Base-by-base conservation (phyloP, 129 eudicot species). In the Ambrosia artemisiifolia region DNA sequence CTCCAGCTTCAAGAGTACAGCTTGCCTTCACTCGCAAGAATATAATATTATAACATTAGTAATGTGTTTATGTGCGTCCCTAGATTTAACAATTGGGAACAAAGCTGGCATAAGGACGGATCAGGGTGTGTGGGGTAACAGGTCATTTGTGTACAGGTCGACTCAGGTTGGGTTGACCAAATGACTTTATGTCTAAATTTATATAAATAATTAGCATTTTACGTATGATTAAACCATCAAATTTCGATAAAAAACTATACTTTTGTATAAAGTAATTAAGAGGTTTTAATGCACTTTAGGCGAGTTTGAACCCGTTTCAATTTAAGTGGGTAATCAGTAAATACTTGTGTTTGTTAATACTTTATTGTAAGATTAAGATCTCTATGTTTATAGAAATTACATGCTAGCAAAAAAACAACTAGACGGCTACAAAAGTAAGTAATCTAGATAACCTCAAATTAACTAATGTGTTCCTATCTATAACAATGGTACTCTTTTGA, bases 1-100 rank as follows among this genome's bases (percentile, higher is more conserved):
- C 98, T 69, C 98, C 98, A 65, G 98, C 97, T 79, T 94, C 98
- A 55, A 94, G 83, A 1, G 98, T 85, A 75, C 96, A 92, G 66
- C 98, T 92, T 57, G 98, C 96, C 98, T 92, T 70, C 69, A 71
- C 47, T 54, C 43, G 61, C 24, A 60, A 61, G 47, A 36, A 20
- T n/a, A 48, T 59, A 30, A 60, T 38, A 30, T 47, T 8, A 50
- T 48, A 54, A 40, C 16, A 63, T 61, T 69, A n/a, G 38, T 36
- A 36, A 36, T 70, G 71, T 13, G 69, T 59, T 36, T 46, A 36
- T 70, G 71, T 13, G 69, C 46, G 64, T 57, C 51, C 14, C 30
- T 16, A 20, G 36, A 67, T 57, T 66, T 57, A 33, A 43, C 32
- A 57, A 47, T 33, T 18, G 74, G 11, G 61, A 61, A 56, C 1